Evolutionary conservation across 2,329 filamentous ascomycete genomes (phyloP).

Genomic region (Parastagonospora avenae): DNA sequence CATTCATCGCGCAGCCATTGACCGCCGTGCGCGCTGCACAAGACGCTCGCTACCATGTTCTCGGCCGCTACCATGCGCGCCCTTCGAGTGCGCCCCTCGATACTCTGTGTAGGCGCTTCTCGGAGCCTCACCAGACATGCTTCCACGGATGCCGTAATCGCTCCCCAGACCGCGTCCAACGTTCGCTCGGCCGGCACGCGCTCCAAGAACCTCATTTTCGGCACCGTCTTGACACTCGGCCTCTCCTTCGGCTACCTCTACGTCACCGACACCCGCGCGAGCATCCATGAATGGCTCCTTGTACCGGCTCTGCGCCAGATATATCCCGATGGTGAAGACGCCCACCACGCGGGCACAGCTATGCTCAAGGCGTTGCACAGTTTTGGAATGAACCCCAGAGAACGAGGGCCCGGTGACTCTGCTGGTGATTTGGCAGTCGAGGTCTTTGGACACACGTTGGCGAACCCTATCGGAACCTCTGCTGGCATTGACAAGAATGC

Average conservation of each 20-base stretch:
- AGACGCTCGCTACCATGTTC: conserved; percentile 29
- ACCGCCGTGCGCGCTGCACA: conserved; percentile 22
- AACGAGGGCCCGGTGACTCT: conserved; percentile 68
- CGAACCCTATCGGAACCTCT: conserved; percentile 92
- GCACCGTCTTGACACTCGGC: conserved; percentile 59
- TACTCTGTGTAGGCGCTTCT: conserved; percentile 20
- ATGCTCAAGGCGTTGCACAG: conserved; percentile 74
- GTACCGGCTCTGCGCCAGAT: conserved; percentile 68
- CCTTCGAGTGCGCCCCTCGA: conserved; percentile 31
- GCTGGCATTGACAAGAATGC: conserved; percentile 95
- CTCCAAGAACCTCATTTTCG: conserved; percentile 57
- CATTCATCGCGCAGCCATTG: conserved; percentile 25
- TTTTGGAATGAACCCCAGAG: conserved; percentile 79
- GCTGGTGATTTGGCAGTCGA: conserved; percentile 61
- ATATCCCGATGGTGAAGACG: conserved; percentile 82
- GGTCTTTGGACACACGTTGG: conserved; percentile 77
- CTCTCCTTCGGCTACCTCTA: conserved; percentile 56
- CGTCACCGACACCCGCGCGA: conserved; percentile 59
- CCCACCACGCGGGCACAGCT: conserved; percentile 79
- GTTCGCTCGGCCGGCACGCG: conserved; percentile 50
- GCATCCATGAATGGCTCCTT: conserved; percentile 58
- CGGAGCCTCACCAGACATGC: conserved; percentile 28
- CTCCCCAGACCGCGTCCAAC: conserved; percentile 39
- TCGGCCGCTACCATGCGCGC: conserved; percentile 34
- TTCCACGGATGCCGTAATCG: conserved; percentile 29